Base-by-base conservation (phyloP, 768 basidiomycete species). In the Podaxis sp. region DNA sequence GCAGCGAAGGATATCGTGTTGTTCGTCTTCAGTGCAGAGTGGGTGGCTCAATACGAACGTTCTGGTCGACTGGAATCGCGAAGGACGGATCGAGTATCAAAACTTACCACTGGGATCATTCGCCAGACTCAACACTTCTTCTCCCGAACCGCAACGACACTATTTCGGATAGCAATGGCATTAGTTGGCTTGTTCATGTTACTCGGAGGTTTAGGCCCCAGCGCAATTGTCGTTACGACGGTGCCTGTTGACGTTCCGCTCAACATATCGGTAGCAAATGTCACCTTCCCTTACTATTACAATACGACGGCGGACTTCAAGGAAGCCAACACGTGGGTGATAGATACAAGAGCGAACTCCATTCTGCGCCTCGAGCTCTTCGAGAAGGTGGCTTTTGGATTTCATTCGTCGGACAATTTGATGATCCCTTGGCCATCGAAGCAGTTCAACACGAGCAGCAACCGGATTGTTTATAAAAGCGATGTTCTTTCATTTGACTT, bases 391-490 rank as follows among this genome's bases (percentile, higher is more conserved):
- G 24, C 38, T 12, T 57, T 57, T 28, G 41, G 56, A 2, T 57
- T 41, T 30, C 22, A 57, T 2, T 3, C 56, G 17, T 46, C 56
- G 40, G 20, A 46, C 2, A 57, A 46, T 17, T 12, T 57, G 40
- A 28, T 57, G 56, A 57, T 57, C 12, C 56, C 56, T 17, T 57
- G 56, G 41, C 56, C 56, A 11, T 44, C 38, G 13, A 41, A 57
- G 11, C 20, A 46, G 6, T 41, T 44, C 8, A 37, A 44, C n/a
- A 11, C 22, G 8, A 57, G n/a, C 12, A 5, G 40, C 15, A 26
- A 40, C 7, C 12, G 22, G 40, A 15, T 57, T 28, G 41, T 28
- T 1, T 57, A 57, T 15, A 41, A 44, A 17, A 57, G 56, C 22
- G 56, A 57, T 28, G 56, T 57, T 17, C 15, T 57, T 2, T 40